phyloP scores from a whole-genome alignment of 1,139 yeast genomes.

The Kazachstania sp. region DNA sequence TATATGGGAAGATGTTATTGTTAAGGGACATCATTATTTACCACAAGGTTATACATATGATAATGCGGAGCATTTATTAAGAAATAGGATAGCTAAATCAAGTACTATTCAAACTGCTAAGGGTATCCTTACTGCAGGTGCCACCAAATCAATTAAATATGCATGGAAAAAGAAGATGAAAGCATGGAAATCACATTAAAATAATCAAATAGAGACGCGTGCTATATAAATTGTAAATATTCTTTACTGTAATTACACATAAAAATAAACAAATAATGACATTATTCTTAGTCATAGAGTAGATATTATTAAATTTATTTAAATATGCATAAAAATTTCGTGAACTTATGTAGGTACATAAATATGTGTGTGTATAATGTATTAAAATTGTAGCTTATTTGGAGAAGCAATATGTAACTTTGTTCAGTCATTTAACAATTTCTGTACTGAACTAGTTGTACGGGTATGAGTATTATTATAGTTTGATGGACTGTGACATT shows the following conservation, averaged over 20 bases:
- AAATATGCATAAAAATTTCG: background rate
- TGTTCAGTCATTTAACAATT: constrained; percentile 16
- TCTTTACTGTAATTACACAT: background rate
- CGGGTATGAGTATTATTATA: background rate
- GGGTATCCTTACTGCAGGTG: constrained; percentile 84
- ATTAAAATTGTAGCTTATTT: background rate
- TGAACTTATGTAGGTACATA: background rate
- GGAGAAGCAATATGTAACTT: too few relatives aligned
- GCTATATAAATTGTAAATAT: background rate
- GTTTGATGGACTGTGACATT: constrained; percentile 15
- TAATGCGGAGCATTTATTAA: constrained; percentile 36
- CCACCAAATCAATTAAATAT: constrained; percentile 60
- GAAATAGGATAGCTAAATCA: constrained; percentile 56
- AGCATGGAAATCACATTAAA: constrained; percentile 6
- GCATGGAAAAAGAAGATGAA: constrained; percentile 61
- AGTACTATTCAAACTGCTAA: constrained; percentile 70
- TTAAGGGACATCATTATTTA: constrained; percentile 28
- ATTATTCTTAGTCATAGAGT: too few relatives aligned
- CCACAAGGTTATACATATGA: constrained; percentile 34
- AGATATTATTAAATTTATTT: too few relatives aligned
- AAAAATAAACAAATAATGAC: too few relatives aligned
- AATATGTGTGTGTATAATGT: background rate
- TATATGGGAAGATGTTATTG: constrained; percentile 41
- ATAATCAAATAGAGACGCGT: background rate
- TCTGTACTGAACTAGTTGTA: constrained; percentile 15